A percentile compares a stretch with the other conserved stretches of the same genome.
Evolutionary conservation across 306 rosid species (phyloP).

Genomic region (Alnus rubra): DNA sequence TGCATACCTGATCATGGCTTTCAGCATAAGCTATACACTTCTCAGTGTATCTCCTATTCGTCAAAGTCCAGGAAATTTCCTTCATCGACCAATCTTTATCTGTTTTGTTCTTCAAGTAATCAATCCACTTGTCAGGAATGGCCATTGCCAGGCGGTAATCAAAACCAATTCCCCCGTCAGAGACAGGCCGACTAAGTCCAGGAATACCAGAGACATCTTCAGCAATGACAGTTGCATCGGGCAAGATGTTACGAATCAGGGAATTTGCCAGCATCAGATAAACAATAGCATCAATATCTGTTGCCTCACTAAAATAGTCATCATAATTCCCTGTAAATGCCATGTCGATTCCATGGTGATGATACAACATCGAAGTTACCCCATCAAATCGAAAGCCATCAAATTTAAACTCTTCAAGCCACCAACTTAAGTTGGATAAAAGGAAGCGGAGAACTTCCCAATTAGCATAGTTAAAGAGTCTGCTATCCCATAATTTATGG

Average conservation of each 20-base stretch:
- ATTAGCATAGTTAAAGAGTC: conserved; percentile 87
- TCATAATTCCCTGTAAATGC: conserved; percentile 72
- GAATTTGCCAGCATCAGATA: conserved; percentile 89
- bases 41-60: conserved; percentile 93
- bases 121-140: conserved; percentile 93
- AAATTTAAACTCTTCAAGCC: conserved; percentile 89
- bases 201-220: conserved; percentile 99
- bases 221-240: conserved; percentile 84
- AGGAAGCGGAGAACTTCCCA: conserved; percentile 99
- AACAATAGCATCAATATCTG: conserved; percentile 90
- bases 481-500: conserved; percentile 95
- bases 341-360: conserved; percentile 89
- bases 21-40: conserved; percentile 91
- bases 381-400: conserved; percentile 99
- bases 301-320: conserved; percentile 88
- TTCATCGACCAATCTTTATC: conserved; percentile 84
- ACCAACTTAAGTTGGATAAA: conserved; percentile 90
- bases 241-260: conserved; percentile 67
- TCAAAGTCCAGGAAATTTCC: conserved; percentile 72
- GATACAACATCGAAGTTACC: conserved; percentile 92
- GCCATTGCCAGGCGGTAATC: conserved; percentile 95
- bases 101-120: conserved; percentile 79
- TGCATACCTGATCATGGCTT: conserved; percentile 93
- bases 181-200: conserved; percentile 75
- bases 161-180: conserved; percentile 82